These are phyloP conservation scores for Ophiostoma sp. DNA, from an alignment of 2,329 filamentous ascomycete genomes.

Conservation along the genomic window DNA sequence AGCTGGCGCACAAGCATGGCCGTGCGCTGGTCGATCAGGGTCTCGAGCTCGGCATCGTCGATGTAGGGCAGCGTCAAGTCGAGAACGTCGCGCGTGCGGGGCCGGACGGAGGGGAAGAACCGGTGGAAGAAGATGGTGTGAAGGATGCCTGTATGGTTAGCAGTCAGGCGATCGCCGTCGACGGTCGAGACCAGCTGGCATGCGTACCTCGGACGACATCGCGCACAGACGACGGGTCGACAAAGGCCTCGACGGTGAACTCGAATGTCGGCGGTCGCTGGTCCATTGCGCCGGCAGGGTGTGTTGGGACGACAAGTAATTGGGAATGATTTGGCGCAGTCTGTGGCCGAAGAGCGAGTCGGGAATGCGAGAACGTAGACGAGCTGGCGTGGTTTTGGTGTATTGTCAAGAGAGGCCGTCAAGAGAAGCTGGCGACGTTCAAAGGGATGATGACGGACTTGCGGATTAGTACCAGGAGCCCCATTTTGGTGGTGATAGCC, in stretches of 20 bases:
- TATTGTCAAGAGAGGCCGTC: neutral
- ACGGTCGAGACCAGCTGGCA: constrained; percentile 13
- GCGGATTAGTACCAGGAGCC: neutral
- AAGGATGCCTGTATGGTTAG: constrained; percentile 62
- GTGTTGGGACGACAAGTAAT: neutral
- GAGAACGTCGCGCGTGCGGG: constrained; percentile 79
- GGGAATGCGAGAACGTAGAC: too few species aligned
- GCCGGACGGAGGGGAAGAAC: constrained; percentile 82
- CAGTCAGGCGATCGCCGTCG: constrained; percentile 4
- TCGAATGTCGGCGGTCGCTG: constrained; percentile 55
- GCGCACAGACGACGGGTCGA: constrained; percentile 81
- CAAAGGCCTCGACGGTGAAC: constrained; percentile 89
- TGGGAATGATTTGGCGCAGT: neutral
- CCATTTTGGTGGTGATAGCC: neutral
- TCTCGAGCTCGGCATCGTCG: constrained; percentile 84
- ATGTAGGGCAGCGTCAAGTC: constrained; percentile 87
- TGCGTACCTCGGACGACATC: constrained; percentile 85
- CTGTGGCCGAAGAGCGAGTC: neutral
- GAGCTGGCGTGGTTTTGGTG: too few species aligned
- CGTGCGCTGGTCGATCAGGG: constrained; percentile 84
- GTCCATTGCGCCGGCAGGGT: constrained; percentile 21
- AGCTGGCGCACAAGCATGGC: constrained; percentile 74
- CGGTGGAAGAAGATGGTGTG: constrained; percentile 99
- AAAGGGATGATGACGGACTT: constrained; percentile 5
- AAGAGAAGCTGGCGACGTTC: neutral